Evolutionary conservation across 2,329 filamentous ascomycete genomes (phyloP), one percentile per base, ranked within the genome.

Genomic region (Fusarium cicatricum): DNA sequence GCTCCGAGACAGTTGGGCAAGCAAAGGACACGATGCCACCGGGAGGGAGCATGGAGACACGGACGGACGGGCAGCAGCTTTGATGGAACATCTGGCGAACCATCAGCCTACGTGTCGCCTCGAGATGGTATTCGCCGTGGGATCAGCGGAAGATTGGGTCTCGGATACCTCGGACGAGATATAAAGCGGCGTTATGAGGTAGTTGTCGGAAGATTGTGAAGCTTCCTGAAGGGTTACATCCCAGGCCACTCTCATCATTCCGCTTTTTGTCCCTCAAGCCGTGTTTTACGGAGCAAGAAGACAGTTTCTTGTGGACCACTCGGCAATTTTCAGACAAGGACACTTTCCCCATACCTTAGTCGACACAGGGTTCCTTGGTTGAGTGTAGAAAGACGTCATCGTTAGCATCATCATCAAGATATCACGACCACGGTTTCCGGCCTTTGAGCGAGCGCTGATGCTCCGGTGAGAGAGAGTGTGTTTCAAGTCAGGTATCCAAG

Each of bases 41-140:
- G 45, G 34, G 12, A 41, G 52, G 42, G 41, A 39, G 58, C 46
- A 52, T 26, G 48, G 47, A 62, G 55, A 47, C 54, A 60, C 48
- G 54, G 50, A 28, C 36, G 58, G 43, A 39, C 47, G 40, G 51
- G 43, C 52, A 55, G 36, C 48, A 26, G 6, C 23, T 10, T 26
- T 26, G 23, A 26, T 10, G 23, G 23, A 26, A 8, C 3, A 8
- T 26, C 23, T 26, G 23, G 23, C 23, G 23, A 10, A 26, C 63
- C 65, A 65, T 66, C 55, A 50, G 57, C 51, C 54, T 53, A 68
- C 65, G 66, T 68, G 66, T 68, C 61, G 49, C 42, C 65, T 65
- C 52, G 55, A 60, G 51, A 65, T 60, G 51, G 52, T 58, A 55
- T 57, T 58, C 43, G 58, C 52, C 55, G 46, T 51, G 52, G 42